A percentile compares a stretch with the other conserved stretches of the same genome.
These are phyloP conservation scores for Begonia peltatifolia DNA, from an alignment of 306 rosid genomes.

Conservation along the genomic window DNA sequence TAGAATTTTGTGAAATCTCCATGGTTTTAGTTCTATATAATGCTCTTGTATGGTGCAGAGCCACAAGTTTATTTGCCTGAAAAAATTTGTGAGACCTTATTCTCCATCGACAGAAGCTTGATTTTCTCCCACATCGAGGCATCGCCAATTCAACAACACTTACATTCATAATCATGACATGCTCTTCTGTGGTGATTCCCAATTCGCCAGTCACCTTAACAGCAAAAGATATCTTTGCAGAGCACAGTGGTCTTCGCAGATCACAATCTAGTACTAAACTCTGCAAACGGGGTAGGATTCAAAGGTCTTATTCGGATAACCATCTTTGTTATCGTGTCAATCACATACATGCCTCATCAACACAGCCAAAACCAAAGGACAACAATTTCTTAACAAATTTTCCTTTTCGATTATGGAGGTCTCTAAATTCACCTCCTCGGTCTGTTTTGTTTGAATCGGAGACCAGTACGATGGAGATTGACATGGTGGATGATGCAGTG, in stretches of 20 bases:
- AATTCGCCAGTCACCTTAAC: slow-evolving; percentile 28
- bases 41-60: slow-evolving; percentile 21
- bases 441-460: slow-evolving; percentile 54
- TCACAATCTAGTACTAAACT: slow-evolving; percentile 45
- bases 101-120: neutral
- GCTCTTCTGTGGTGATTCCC: slow-evolving; percentile 31
- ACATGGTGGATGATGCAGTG: slow-evolving; percentile 17
- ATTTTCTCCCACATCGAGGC: neutral
- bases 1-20: neutral
- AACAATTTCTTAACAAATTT: slow-evolving; percentile 35
- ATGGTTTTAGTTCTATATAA: neutral
- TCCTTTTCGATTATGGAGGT: slow-evolving; percentile 46
- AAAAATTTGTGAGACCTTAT: neutral
- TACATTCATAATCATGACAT: slow-evolving; percentile 30
- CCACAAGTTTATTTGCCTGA: neutral
- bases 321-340: slow-evolving; percentile 32
- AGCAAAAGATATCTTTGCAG: slow-evolving; percentile 22
- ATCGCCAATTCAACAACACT: neutral
- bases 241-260: slow-evolving; percentile 29
- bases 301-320: slow-evolving; percentile 52
- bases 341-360: slow-evolving; percentile 24
- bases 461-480: slow-evolving; percentile 7
- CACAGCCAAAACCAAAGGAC: slow-evolving; percentile 38
- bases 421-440: slow-evolving; percentile 29
- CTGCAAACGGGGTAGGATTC: slow-evolving; percentile 17